A percentile compares a stretch with the other conserved stretches of the same genome.
These are phyloP conservation scores for Pleurotus tuber-regium DNA, from an alignment of 768 basidiomycete genomes.

Conservation along the genomic window DNA sequence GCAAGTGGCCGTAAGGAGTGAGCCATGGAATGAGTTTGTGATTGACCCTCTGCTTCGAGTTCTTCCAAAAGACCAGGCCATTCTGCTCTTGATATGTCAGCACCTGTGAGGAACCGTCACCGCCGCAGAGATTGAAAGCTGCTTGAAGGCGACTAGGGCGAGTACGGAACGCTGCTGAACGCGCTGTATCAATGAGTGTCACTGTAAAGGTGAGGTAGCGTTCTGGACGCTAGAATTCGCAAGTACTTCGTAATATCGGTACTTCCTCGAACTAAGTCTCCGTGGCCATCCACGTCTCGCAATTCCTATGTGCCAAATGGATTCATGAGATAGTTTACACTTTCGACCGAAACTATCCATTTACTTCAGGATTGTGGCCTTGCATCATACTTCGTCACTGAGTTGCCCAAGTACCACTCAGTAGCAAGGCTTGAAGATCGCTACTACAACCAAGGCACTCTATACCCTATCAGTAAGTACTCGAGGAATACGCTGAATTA, in stretches of 20 bases:
- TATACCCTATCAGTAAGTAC: no score
- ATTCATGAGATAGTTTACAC: not conserved
- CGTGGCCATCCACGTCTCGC: conserved; percentile 97
- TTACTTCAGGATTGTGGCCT: conserved; percentile 87
- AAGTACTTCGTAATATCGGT: conserved; percentile 24
- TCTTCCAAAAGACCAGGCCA: conserved; percentile 85
- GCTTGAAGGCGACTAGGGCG: conserved; percentile 83
- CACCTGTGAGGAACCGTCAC: conserved; percentile 94
- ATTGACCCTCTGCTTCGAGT: conserved; percentile 60
- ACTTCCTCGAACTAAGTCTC: conserved; percentile 96
- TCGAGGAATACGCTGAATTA: no score
- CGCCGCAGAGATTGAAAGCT: conserved; percentile 88
- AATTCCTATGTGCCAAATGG: conserved; percentile 60
- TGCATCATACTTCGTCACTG: no score
- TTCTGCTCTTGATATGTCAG: conserved; percentile 89
- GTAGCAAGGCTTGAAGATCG: no score
- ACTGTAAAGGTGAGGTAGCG: conserved; percentile 20
- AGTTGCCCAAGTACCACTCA: no score
- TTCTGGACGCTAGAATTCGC: conserved; percentile 20
- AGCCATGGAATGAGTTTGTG: not conserved
- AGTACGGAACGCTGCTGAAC: conserved; percentile 81
- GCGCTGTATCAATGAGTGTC: conserved; percentile 92
- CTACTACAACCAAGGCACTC: no score
- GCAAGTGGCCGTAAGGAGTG: conserved; percentile 8
- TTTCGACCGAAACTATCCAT: conserved; percentile 26